Evolutionary conservation across 768 basidiomycete species (phyloP).

Genomic region (Leccinellum rugosiceps): DNA sequence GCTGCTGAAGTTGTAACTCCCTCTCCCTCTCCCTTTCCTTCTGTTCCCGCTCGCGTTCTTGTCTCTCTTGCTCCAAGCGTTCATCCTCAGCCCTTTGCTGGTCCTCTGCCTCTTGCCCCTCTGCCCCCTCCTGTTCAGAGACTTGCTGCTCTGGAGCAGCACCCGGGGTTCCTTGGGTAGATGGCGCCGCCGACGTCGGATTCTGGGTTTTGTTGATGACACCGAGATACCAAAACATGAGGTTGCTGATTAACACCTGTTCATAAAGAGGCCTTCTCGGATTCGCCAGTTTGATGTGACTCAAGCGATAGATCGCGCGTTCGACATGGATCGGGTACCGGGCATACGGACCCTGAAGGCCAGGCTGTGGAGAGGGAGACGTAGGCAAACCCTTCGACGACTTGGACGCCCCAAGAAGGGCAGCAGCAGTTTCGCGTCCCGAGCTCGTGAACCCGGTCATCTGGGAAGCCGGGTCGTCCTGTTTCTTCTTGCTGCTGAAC

Average conservation of each 20-base stretch:
- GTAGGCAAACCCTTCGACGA: slow-evolving; percentile 65
- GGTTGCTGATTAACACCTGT: slow-evolving; percentile 88
- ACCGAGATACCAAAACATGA: slow-evolving; percentile 99
- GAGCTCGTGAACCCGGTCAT: slow-evolving; percentile 38
- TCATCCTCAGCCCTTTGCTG: slow-evolving; percentile 40
- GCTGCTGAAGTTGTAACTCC: slow-evolving; percentile 34
- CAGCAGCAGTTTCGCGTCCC: slow-evolving; percentile 84
- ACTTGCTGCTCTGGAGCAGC: slow-evolving; percentile 26
- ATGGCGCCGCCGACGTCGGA: slow-evolving; percentile 35
- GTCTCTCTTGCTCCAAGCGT: slow-evolving; percentile 50
- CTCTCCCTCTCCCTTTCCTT: slow-evolving; percentile 26
- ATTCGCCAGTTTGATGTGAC: slow-evolving; percentile 98
- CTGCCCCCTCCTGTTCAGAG: slow-evolving; percentile 34
- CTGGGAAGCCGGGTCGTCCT: slow-evolving; percentile 57
- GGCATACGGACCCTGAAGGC: slow-evolving; percentile 47
- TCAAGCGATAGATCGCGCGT: slow-evolving; percentile 93
- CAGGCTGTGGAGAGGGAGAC: slow-evolving; percentile 53
- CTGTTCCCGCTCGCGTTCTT: slow-evolving; percentile 54
- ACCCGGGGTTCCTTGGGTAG: slow-evolving; percentile 29
- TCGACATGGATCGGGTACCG: slow-evolving; percentile 99
- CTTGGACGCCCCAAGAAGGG: slow-evolving; percentile 80
- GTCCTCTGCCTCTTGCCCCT: slow-evolving; percentile 42
- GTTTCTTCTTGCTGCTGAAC: slow-evolving; percentile 86
- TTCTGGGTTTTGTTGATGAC: slow-evolving; percentile 90
- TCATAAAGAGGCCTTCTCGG: slow-evolving; percentile 95